Percentiles rank a stretch among this genome's conserved stretches.
Evolutionary conservation across 2,329 filamentous ascomycete species (phyloP).

Genomic region (Sclerotinia nivalis): DNA sequence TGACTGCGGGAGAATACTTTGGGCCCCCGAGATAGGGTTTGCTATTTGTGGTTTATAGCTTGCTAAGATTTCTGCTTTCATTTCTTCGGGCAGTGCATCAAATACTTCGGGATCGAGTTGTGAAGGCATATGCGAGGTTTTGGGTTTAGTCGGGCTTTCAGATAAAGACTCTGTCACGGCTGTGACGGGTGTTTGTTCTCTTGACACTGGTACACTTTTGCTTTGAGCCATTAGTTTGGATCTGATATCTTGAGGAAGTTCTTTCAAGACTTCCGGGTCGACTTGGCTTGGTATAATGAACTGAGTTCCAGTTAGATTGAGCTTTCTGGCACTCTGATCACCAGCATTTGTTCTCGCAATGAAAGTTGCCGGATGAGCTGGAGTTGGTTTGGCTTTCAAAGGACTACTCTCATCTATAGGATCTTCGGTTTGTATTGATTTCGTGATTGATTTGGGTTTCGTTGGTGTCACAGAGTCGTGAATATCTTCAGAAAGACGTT

Average conservation of each 20-base stretch:
- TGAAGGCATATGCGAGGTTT: slow-evolving; percentile 50
- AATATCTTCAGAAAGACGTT: slow-evolving; percentile 30
- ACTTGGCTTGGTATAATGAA: slow-evolving; percentile 85
- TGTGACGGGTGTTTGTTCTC: slow-evolving; percentile 37
- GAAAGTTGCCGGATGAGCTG: slow-evolving; percentile 54
- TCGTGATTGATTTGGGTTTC: slow-evolving; percentile 30
- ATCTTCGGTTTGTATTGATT: slow-evolving; percentile 42
- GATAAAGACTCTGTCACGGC: slow-evolving; percentile 38
- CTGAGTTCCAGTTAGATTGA: slow-evolving; percentile 85
- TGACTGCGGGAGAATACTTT: slow-evolving; percentile 46
- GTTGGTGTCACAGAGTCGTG: slow-evolving; percentile 36
- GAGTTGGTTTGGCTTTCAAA: slow-evolving; percentile 50
- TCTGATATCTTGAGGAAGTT: slow-evolving; percentile 81
- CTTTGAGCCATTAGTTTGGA: slow-evolving; percentile 68
- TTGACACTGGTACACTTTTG: slow-evolving; percentile 33
- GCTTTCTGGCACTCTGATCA: slow-evolving; percentile 58
- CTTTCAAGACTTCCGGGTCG: slow-evolving; percentile 78
- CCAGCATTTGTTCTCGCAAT: slow-evolving; percentile 51
- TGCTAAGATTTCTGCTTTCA: slow-evolving; percentile 79
- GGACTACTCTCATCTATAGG: slow-evolving; percentile 57
- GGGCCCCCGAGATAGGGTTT: slow-evolving; percentile 33
- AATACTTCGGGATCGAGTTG: slow-evolving; percentile 86
- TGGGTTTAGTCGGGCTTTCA: slow-evolving; percentile 29
- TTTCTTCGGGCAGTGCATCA: slow-evolving; percentile 77
- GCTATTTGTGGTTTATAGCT: slow-evolving; percentile 55